These are phyloP conservation scores for Phytophthora nicotianae DNA, from an alignment of 352 stramenopile genomes.

Conservation along the genomic window DNA sequence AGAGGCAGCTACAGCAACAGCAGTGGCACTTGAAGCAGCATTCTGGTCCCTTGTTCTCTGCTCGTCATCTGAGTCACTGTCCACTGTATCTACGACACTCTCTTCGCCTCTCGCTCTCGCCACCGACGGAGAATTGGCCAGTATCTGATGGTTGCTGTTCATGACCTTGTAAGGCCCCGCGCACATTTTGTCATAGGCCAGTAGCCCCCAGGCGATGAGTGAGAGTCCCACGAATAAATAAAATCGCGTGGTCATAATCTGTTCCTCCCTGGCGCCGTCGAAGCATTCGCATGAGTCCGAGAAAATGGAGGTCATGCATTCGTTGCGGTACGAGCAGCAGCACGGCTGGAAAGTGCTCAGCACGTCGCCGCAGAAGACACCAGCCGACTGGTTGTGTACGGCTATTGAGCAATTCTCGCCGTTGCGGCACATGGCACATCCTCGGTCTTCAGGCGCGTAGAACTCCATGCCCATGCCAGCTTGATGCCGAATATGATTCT, in stretches of 20 bases:
- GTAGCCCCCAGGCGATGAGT: slow-evolving; percentile 54
- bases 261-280: slow-evolving; percentile 55
- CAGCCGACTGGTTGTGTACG: slow-evolving; percentile 49
- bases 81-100: slow-evolving; percentile 31
- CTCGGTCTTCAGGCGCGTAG: slow-evolving; percentile 45
- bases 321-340: slow-evolving; percentile 76
- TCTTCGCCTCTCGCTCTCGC: slow-evolving; percentile 30
- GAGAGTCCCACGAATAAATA: slow-evolving; percentile 76
- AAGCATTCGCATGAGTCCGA: slow-evolving; percentile 73
- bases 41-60: slow-evolving; percentile 8
- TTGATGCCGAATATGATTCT: slow-evolving; percentile 29
- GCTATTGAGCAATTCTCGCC: slow-evolving; percentile 71
- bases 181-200: slow-evolving; percentile 83
- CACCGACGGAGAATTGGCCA: slow-evolving; percentile 60
- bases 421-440: slow-evolving; percentile 63
- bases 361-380: slow-evolving; percentile 76
- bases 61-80: slow-evolving; percentile 44
- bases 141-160: slow-evolving; percentile 75
- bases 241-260: slow-evolving; percentile 73
- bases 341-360: slow-evolving; percentile 70
- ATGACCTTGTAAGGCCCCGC: slow-evolving; percentile 75
- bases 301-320: slow-evolving; percentile 82
- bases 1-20: not conserved
- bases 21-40: not conserved
- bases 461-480: slow-evolving; percentile 38